A percentile compares a stretch with the other conserved stretches of the same genome.
Evolutionary conservation across 108 stramenopile genomes (phyloP).

Genomic region (Pelagomonas calceolata): DNA sequence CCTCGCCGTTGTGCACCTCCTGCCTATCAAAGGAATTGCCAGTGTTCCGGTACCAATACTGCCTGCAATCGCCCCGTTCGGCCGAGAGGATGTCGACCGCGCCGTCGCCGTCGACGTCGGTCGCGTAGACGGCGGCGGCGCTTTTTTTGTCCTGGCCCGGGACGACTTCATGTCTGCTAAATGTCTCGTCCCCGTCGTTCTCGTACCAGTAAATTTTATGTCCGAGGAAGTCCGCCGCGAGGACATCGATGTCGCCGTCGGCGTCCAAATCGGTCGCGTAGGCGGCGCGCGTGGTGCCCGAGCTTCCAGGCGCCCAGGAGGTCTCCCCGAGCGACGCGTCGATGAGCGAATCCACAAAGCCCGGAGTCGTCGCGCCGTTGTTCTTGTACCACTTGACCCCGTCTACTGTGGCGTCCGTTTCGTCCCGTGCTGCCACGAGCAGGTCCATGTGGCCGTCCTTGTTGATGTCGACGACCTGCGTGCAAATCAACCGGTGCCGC

Average conservation of each 20-base stretch:
- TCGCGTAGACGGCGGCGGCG: slow-evolving; percentile 20
- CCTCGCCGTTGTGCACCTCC: too few relatives aligned
- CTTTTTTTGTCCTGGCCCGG: slow-evolving; percentile 3
- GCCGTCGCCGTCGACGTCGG: slow-evolving; percentile 24
- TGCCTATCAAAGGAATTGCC: neutral
- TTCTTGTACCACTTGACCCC: slow-evolving; percentile 23
- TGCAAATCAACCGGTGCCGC: too few relatives aligned
- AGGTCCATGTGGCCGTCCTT: too few relatives aligned
- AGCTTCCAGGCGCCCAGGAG: slow-evolving; percentile 8
- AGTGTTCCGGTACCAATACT: neutral
- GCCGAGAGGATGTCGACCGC: neutral
- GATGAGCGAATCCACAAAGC: slow-evolving; percentile 18
- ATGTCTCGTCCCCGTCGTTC: slow-evolving; percentile 19
- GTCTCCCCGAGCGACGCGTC: too few relatives aligned
- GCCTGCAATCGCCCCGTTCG: neutral
- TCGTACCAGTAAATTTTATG: slow-evolving; percentile 25
- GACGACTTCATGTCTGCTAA: slow-evolving; percentile 8
- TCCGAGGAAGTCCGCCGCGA: slow-evolving; percentile 14
- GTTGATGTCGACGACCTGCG: too few relatives aligned
- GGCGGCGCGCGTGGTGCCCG: slow-evolving; percentile 8
- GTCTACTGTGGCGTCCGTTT: too few relatives aligned
- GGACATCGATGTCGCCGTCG: slow-evolving; percentile 24
- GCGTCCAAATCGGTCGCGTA: slow-evolving; percentile 16
- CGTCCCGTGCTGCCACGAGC: too few relatives aligned
- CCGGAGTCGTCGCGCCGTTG: slow-evolving; percentile 12